These are phyloP conservation scores for Geoglossum cookeanum DNA, from an alignment of 2,329 filamentous ascomycete species.

Conservation along the genomic window DNA sequence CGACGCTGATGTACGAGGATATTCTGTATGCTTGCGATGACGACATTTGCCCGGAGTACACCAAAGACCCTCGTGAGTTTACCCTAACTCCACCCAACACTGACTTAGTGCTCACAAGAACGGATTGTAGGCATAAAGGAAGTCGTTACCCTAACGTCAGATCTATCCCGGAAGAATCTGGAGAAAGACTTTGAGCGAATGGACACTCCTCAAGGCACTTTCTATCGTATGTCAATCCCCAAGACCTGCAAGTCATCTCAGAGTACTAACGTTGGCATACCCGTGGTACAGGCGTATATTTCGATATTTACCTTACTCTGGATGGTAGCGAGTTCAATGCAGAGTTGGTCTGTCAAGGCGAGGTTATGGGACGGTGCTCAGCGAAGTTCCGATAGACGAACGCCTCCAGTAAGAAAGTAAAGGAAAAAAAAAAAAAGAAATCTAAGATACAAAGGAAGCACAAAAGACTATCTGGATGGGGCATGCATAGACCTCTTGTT, in stretches of 20 bases:
- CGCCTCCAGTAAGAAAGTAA: background rate
- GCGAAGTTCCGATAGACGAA: constrained; percentile 54
- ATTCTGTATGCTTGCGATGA: constrained; percentile 95
- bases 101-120: background rate
- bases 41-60: constrained; percentile 95
- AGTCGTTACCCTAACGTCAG: constrained; percentile 90
- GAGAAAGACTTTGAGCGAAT: constrained; percentile 99
- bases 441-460: background rate
- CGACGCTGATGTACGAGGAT: constrained; percentile 98
- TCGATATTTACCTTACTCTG: constrained; percentile 66
- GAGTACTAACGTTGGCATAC: background rate
- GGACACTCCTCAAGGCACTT: constrained; percentile 94
- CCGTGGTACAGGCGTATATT: constrained; percentile 25
- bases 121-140: constrained; percentile 80
- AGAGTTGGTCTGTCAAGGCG: constrained; percentile 95
- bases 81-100: background rate
- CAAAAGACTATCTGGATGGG: background rate
- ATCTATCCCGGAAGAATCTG: constrained; percentile 91
- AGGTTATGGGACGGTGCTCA: constrained; percentile 94
- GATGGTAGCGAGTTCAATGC: constrained; percentile 97
- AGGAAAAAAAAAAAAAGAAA: no score
- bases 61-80: constrained; percentile 91
- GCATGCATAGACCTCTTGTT: background rate
- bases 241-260: background rate
- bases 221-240: constrained; percentile 47